Conservation (phyloP, 345 rosid species). For the Gossypium arboreum region DNA sequence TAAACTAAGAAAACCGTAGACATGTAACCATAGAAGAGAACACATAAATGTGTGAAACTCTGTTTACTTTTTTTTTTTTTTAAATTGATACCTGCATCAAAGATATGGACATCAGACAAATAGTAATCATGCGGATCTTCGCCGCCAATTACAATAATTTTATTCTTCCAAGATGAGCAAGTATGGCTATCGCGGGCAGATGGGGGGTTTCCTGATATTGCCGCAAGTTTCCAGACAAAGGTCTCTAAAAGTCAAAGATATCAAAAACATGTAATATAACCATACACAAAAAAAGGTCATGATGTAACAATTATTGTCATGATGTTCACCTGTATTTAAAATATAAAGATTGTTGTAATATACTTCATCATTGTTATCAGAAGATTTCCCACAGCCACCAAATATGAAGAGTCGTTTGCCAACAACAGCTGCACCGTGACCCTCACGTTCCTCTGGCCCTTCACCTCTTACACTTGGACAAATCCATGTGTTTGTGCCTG, state of each 20-base stretch:
- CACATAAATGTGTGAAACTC: not conserved
- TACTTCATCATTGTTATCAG: slow-evolving; percentile 54
- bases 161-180: slow-evolving; percentile 94
- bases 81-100: slow-evolving; percentile 67
- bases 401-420: slow-evolving; percentile 83
- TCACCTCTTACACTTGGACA: slow-evolving; percentile 88
- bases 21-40: not conserved
- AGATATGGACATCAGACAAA: slow-evolving; percentile 87
- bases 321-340: slow-evolving; percentile 74
- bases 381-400: slow-evolving; percentile 93
- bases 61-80: too few relatives aligned
- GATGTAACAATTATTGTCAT: not conserved
- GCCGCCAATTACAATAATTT: slow-evolving; percentile 84
- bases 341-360: slow-evolving; percentile 87
- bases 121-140: slow-evolving; percentile 95
- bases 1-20: not conserved
- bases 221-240: slow-evolving; percentile 81
- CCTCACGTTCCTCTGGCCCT: slow-evolving; percentile 93
- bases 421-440: slow-evolving; percentile 88
- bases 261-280: not conserved
- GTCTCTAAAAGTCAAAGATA: slow-evolving; percentile 56
- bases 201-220: slow-evolving; percentile 76
- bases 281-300: not conserved
- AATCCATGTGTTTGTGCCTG: slow-evolving; percentile 87
- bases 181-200: slow-evolving; percentile 94